Evolutionary conservation across 2,329 filamentous ascomycete genomes (phyloP), one percentile per base, ranked within the genome.

Genomic region (Paraphoma sp.): DNA sequence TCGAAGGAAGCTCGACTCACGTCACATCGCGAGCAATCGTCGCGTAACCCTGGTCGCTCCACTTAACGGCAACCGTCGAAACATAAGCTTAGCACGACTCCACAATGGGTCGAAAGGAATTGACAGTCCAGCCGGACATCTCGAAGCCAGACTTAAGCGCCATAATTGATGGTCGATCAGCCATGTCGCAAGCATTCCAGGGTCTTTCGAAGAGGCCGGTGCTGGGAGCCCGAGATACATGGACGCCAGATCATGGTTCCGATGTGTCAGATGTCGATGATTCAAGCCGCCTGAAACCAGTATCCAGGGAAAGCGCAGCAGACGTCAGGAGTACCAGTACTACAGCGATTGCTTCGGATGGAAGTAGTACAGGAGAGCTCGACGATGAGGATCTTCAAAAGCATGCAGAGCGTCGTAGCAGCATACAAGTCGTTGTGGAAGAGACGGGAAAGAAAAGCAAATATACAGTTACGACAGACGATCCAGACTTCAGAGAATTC

Each of bases 391-490:
- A 54, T 30, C 36, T 11, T 51, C 56, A 12, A 44, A 48, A 7
- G 47, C 57, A 23, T 53, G 49, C 57, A 7, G 56, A 73, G 54
- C 67, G 74, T 9, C 60, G 61, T 14, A 77, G 74, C 58, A 81
- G 78, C 65, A 76, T 84, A 41, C 78, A 82, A 53, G 73, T 84
- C 40, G 72, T 78, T 40, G 68, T 84, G 31, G 78, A 83, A 62
- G 75, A 78, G 64, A 80, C 81, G 2, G 75, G 75, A 38, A 74
- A 74, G 48, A 81, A 78, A 51, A 81, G 80, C 14, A 72, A 78
- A 49, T 83, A 84, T 59, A 76, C 79, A 16, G 69, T 85, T 29
- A 83, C 77, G 0, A 78, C 81, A 2, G 80, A 84, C 50, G 82
- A 85, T 56, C 77, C 80, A 0, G 78, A 81, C 40, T 76, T 84